Base-by-base conservation (phyloP, 2,329 filamentous ascomycete genomes). In the Colletotrichum sp. region DNA sequence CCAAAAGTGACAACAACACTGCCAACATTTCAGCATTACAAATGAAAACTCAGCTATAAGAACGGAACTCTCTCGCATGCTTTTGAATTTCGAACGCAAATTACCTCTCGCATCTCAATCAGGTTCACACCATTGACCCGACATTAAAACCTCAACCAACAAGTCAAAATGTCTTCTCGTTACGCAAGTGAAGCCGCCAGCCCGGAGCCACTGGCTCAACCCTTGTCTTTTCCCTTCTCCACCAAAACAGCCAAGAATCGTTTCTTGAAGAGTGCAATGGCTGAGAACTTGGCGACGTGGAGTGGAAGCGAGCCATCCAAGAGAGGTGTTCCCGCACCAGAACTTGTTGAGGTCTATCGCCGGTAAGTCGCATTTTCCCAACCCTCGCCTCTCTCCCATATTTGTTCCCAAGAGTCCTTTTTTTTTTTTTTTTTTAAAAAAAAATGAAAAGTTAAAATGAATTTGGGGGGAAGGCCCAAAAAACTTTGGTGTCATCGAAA, bases 251-350 rank as follows among this genome's bases (percentile, higher is more conserved):
- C 92, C 3, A 89, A 88, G 56, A 94, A 94, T 80, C 87, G 92
- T n/a, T 92, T 94, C 79, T 82, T 94, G 77, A 94, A 94, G 82
- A 91, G 86, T 8, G 90, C 93, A 56, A 94, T 94, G 92, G 90
- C 90, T 3, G 93, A 94, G 81, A 85, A 88, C 9, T 84, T 94
- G 16, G 90, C 91, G 0, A 91, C 89, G 7, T 94, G 91, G 91
- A 87, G 90, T 73, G 85, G 88, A 8, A 87, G 87, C 28, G 86
- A 91, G 71, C 78, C 89, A 10, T 82, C 87, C 26, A 86, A 86
- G 5, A 88, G 92, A 56, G 86, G 86, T 1, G 78, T 87, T 26
- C 86, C 85, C 2, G 82, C 83, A 5, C 77, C 81, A 34, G 82
- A 86, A 60, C 79, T 84, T 24, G 80, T 91, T 79, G 89, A 91